phyloP scores from a whole-genome alignment of 495 filamentous ascomycete species.

The Acidomyces sp. region DNA sequence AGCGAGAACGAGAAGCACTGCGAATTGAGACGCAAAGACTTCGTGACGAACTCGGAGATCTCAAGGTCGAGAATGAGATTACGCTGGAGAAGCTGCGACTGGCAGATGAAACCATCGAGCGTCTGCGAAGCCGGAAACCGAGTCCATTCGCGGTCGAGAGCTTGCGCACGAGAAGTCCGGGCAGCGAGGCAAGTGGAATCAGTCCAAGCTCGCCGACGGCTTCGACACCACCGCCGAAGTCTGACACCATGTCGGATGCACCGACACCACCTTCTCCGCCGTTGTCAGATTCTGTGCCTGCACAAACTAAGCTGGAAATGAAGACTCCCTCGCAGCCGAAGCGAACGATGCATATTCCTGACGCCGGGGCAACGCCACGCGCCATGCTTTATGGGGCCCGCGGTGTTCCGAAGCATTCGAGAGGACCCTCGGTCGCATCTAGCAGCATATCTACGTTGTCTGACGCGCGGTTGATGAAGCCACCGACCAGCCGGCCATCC shows the following conservation, averaged over 20 bases:
- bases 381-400: conserved; percentile 24
- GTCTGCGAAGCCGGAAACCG: conserved; percentile 39
- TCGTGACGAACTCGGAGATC: conserved; percentile 78
- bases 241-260: conserved; percentile 45
- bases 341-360: conserved; percentile 24
- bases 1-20: conserved; percentile 76
- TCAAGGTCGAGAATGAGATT: conserved; percentile 91
- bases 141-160: conserved; percentile 32
- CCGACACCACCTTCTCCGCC: conserved; percentile 54
- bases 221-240: conserved; percentile 50
- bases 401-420: conserved; percentile 33
- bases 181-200: conserved; percentile 33
- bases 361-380: conserved; percentile 38
- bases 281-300: conserved; percentile 30
- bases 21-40: conserved; percentile 81
- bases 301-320: conserved; percentile 19
- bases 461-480: conserved; percentile 29
- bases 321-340: conserved; percentile 33
- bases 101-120: conserved; percentile 41
- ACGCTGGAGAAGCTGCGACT: conserved; percentile 79
- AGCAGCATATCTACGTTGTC: conserved; percentile 27
- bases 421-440: conserved; percentile 40
- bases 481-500: conserved; percentile 23
- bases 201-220: conserved; percentile 32
- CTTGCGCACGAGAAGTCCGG: conserved; percentile 31